Percentiles rank a stretch among this genome's conserved stretches.
These are phyloP conservation scores for Hymenoscyphus linearis DNA, from an alignment of 2,329 filamentous ascomycete genomes.

Conservation along the genomic window DNA sequence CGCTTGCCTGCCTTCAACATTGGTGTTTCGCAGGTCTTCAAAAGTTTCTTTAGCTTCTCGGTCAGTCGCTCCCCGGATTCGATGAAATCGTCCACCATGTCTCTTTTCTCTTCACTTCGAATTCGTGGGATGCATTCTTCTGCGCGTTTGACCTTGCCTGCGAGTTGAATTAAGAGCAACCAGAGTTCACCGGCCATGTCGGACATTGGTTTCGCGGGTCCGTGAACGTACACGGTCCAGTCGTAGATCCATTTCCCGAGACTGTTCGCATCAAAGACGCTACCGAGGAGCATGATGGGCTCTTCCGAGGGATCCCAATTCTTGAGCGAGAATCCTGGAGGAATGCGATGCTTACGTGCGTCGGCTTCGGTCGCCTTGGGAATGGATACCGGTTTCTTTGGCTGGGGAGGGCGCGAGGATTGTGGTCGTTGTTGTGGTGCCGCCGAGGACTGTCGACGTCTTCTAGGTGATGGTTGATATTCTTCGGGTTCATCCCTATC, in stretches of 20 bases:
- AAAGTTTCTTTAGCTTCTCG: slow-evolving; percentile 75
- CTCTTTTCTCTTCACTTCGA: slow-evolving; percentile 64
- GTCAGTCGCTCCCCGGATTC: slow-evolving; percentile 82
- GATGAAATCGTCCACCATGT: slow-evolving; percentile 86
- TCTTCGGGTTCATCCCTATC: slow-evolving; percentile 29
- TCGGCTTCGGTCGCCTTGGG: slow-evolving; percentile 54
- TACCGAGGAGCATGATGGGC: slow-evolving; percentile 89
- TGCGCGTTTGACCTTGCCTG: slow-evolving; percentile 87
- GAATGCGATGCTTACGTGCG: slow-evolving; percentile 66
- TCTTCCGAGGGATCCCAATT: slow-evolving; percentile 96
- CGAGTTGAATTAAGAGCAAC: slow-evolving; percentile 88
- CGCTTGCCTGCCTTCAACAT: slow-evolving; percentile 91
- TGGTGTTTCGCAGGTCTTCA: slow-evolving; percentile 87
- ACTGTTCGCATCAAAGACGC: slow-evolving; percentile 95
- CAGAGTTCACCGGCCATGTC: slow-evolving; percentile 93
- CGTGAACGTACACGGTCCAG: slow-evolving; percentile 92
- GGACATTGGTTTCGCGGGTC: slow-evolving; percentile 74
- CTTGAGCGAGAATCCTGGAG: slow-evolving; percentile 87
- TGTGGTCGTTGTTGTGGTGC: slow-evolving; percentile 31
- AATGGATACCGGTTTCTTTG: slow-evolving; percentile 33
- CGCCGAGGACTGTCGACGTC: slow-evolving; percentile 28
- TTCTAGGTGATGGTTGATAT: slow-evolving; percentile 23
- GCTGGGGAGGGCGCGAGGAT: slow-evolving; percentile 22
- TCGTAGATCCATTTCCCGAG: slow-evolving; percentile 99
- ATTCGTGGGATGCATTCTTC: slow-evolving; percentile 73